A percentile compares a stretch with the other conserved stretches of the same genome.
Evolutionary conservation across 169 alveolate genomes (phyloP).

Genomic region (Eimeria praecox): DNA sequence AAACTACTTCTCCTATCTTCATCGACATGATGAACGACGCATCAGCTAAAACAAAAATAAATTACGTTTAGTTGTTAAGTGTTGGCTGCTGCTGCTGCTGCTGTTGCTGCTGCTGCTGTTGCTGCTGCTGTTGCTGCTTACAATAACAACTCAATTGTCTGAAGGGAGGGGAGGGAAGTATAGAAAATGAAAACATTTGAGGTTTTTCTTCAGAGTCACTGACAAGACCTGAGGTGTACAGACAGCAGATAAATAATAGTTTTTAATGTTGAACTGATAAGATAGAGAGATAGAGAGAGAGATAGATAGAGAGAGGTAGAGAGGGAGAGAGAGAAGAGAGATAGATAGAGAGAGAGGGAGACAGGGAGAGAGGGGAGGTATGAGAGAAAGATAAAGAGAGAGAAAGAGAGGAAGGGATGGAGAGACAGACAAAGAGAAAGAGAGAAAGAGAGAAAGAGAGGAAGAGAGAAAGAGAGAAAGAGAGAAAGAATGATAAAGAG

Average conservation of each 20-base stretch:
- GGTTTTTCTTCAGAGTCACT: constrained; percentile 83
- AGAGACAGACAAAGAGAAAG: too few species aligned
- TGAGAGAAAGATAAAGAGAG: too few species aligned
- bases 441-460: too few species aligned
- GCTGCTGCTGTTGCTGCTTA: neutral
- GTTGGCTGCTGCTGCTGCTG: neutral
- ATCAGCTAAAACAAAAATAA: constrained; percentile 80
- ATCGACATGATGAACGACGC: constrained; percentile 87
- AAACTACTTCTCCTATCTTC: constrained; percentile 86
- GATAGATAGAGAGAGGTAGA: too few species aligned
- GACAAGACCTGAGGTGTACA: constrained; percentile 28
- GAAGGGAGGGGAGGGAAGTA: constrained; percentile 86
- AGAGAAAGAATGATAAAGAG: neutral
- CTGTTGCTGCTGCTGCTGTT: neutral
- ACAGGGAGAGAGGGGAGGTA: too few species aligned
- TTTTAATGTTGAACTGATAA: too few species aligned
- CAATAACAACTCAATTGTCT: constrained; percentile 89
- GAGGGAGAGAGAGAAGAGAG: too few species aligned
- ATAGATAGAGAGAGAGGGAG: too few species aligned
- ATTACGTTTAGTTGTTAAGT: too few species aligned
- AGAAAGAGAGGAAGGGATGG: too few species aligned
- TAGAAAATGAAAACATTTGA: constrained; percentile 90
- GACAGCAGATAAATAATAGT: neutral
- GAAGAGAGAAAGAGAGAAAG: too few species aligned
- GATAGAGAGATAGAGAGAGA: too few species aligned